Evolutionary conservation across 495 filamentous ascomycete species (phyloP).

Genomic region (Xanthoparmelia taractica): DNA sequence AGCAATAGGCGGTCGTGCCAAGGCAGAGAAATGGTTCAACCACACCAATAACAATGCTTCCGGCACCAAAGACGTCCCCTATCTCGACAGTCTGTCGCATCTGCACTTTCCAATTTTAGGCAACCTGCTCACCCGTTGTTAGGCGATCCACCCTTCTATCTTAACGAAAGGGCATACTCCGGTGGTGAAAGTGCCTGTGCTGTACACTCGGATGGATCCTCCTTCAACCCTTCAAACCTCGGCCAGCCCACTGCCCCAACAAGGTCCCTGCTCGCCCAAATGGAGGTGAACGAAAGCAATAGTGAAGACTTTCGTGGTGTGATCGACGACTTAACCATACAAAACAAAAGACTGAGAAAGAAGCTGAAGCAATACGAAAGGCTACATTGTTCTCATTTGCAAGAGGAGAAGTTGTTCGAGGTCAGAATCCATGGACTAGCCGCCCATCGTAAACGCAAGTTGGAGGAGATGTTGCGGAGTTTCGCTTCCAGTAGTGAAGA

Average conservation of each 20-base stretch:
- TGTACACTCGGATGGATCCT: conserved; percentile 7
- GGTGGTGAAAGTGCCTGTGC: conserved; percentile 30
- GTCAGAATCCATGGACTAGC: conserved; percentile 64
- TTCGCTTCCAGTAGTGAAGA: conserved; percentile 45
- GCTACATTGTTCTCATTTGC: conserved; percentile 49
- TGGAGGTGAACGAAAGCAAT: conserved; percentile 41
- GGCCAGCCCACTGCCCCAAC: conserved; percentile 22
- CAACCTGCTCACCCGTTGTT: background rate
- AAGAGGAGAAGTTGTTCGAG: conserved; percentile 66
- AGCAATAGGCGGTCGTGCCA: conserved; percentile 8
- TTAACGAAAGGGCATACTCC: conserved; percentile 38
- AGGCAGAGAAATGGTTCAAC: conserved; percentile 29
- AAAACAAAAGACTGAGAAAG: conserved; percentile 62
- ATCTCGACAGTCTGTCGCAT: conserved; percentile 20
- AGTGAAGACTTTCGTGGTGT: conserved; percentile 56
- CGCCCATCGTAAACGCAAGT: conserved; percentile 56
- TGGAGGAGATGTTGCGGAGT: conserved; percentile 60
- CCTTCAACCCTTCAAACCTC: conserved; percentile 22
- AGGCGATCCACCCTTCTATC: conserved; percentile 50
- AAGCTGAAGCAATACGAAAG: conserved; percentile 60
- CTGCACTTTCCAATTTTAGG: background rate
- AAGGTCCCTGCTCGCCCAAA: conserved; percentile 24
- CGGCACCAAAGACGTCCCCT: conserved; percentile 15
- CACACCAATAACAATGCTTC: conserved; percentile 27
- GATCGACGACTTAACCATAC: conserved; percentile 64